Evolutionary conservation across 805 yeast species (phyloP).

Genomic region (Yamadazyma endophytica): DNA sequence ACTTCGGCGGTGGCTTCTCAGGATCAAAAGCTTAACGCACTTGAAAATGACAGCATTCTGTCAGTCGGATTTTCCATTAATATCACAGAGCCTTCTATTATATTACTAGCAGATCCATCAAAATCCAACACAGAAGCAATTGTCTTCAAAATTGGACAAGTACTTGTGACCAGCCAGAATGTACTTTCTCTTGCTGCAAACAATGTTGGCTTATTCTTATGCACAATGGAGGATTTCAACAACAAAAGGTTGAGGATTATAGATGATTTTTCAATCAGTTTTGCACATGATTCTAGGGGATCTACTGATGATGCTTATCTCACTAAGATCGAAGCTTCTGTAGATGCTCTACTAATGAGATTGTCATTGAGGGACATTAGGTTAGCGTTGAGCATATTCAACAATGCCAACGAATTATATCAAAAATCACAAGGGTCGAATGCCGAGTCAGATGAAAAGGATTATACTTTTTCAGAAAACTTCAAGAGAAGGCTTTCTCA

Average conservation of each 20-base stretch:
- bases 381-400: constrained; percentile 69
- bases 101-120: constrained; percentile 77
- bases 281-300: constrained; percentile 68
- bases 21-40: constrained; percentile 4
- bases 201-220: constrained; percentile 82
- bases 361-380: constrained; percentile 84
- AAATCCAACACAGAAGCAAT: constrained; percentile 73
- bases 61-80: constrained; percentile 60
- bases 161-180: constrained; percentile 64
- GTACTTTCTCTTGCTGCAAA: constrained; percentile 63
- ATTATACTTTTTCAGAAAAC: constrained; percentile 53
- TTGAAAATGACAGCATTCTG: too few species aligned
- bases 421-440: constrained; percentile 16
- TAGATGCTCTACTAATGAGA: constrained; percentile 78
- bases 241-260: constrained; percentile 64
- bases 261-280: constrained; percentile 83
- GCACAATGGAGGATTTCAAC: constrained; percentile 67
- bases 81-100: constrained; percentile 70
- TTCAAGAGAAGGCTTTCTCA: constrained; percentile 56
- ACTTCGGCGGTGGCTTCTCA: too few species aligned
- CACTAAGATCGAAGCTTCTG: constrained; percentile 61
- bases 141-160: constrained; percentile 82
- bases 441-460: constrained; percentile 16
- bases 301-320: constrained; percentile 55
- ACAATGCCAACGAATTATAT: constrained; percentile 61